Percentiles rank a stretch among this genome's conserved stretches.
Conservation (phyloP, 768 basidiomycete genomes). For the Symmetrospora coprosmae region DNA sequence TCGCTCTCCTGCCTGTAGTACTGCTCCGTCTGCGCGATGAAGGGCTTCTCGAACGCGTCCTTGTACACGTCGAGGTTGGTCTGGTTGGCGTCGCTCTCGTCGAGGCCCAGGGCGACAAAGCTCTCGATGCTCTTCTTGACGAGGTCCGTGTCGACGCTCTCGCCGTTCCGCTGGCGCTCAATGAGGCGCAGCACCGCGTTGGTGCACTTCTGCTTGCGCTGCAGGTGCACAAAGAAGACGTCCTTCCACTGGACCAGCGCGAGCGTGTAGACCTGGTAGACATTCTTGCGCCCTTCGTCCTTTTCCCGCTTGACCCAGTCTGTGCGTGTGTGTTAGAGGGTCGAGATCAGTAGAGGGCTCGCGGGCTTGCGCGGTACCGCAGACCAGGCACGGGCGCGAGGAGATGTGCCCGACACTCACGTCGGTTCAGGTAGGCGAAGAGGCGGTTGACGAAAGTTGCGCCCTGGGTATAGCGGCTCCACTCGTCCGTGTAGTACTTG, state of each 20-base stretch:
- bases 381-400: too few relatives aligned
- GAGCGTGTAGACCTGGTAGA: constrained; percentile 95
- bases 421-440: constrained; percentile 94
- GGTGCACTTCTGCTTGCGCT: constrained; percentile 69
- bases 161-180: constrained; percentile 85
- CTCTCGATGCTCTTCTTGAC: constrained; percentile 91
- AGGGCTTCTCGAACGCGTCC: constrained; percentile 75
- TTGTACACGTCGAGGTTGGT: constrained; percentile 85
- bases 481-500: constrained; percentile 78
- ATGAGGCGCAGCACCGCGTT: constrained; percentile 76
- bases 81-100: constrained; percentile 78
- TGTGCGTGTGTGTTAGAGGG: too few relatives aligned
- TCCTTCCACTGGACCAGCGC: constrained; percentile 91
- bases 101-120: constrained; percentile 81
- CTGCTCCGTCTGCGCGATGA: constrained; percentile 72
- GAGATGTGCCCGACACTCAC: too few relatives aligned
- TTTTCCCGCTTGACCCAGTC: constrained; percentile 96
- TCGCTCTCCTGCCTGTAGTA: constrained; percentile 89
- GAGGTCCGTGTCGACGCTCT: constrained; percentile 78
- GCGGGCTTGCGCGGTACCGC: too few relatives aligned
- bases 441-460: constrained; percentile 94
- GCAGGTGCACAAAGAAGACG: constrained; percentile 78
- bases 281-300: constrained; percentile 86
- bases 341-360: too few relatives aligned
- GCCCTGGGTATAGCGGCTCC: constrained; percentile 92